Evolutionary conservation across 2,329 filamentous ascomycete genomes (phyloP), one percentile per base, ranked within the genome.

Genomic region (Sclerotinia trifoliorum): DNA sequence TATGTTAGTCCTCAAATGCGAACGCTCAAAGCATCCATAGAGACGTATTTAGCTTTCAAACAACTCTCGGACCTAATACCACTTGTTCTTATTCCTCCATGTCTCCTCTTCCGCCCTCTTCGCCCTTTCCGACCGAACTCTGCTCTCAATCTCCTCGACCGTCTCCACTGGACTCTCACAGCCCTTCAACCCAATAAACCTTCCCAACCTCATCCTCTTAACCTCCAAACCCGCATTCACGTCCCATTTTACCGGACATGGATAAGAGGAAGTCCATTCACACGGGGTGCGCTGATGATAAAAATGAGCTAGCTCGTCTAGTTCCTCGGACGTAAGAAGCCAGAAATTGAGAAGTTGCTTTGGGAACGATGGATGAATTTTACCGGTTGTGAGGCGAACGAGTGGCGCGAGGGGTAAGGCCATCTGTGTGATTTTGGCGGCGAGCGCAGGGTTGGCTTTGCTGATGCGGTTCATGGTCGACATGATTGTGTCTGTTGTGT

Each of bases 171-270:
- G 85, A 44, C 83, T 84, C 71, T 87, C 84, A 74, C 85, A 85
- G 2, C 88, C 90, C 63, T 86, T 80, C 68, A 93, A 80, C 17
- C 90, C 90, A 76, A 93, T 92, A 73, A 93, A 93, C 73, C 85
- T 82, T 57, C 90, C 90, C 76, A 93, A 86, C 79, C 88, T 88
- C 70, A 90, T 81, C 70, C 90, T 83, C 82, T 93, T 93, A 76
- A 74, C 84, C 77, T 88, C 85, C 35, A 88, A 77, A 2, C 81
- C 78, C 69, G 87, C 77, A 69, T 82, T 79, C 6, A 78, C 78
- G 2, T 78, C 77, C 90, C 90, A 93, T 65, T 81, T 78, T 75
- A 93, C 85, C n/a, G 85, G 87, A 72, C 86, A 87, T 0, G 90
- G 90, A 77, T 93, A 93, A 93, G 70, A 85, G 81, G 62, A 77